These are phyloP conservation scores for Serendipita sp. DNA, from an alignment of 768 basidiomycete genomes.

Conservation along the genomic window DNA sequence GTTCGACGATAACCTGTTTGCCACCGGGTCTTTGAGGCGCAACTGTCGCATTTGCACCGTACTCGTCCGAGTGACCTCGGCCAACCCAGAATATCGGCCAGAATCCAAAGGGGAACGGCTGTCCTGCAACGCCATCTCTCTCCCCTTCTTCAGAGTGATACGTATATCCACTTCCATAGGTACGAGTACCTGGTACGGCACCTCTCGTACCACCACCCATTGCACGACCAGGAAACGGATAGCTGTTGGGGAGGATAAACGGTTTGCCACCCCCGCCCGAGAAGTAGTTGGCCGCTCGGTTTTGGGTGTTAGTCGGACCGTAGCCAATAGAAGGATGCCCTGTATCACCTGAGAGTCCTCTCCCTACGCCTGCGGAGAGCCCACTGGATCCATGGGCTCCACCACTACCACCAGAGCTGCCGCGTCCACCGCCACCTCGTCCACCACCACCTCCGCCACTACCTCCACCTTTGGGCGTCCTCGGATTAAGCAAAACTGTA, in stretches of 20 bases:
- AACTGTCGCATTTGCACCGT: not conserved
- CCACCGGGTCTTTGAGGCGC: not conserved
- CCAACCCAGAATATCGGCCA: not conserved
- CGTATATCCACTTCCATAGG: constrained; percentile 45
- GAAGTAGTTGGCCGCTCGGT: constrained; percentile 13
- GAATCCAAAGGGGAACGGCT: constrained; percentile 4
- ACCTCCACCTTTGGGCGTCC: no score
- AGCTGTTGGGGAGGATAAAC: constrained; percentile 27
- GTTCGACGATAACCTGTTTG: not conserved
- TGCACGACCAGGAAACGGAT: constrained; percentile 23
- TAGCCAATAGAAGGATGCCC: not conserved
- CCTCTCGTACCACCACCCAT: constrained; percentile 35
- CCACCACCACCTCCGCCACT: not conserved
- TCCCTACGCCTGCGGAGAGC: not conserved
- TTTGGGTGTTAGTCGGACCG: not conserved
- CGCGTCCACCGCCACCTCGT: not conserved
- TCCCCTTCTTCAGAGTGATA: not conserved
- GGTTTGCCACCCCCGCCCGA: constrained; percentile 20
- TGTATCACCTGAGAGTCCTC: not conserved
- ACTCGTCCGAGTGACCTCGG: not conserved
- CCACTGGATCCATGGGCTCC: not conserved
- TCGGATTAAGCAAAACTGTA: no score
- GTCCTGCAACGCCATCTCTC: not conserved
- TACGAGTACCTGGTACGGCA: constrained; percentile 32
- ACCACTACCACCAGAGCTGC: not conserved